These are phyloP conservation scores for Candida endomychidarum DNA, from an alignment of 805 yeast species.

Conservation along the genomic window DNA sequence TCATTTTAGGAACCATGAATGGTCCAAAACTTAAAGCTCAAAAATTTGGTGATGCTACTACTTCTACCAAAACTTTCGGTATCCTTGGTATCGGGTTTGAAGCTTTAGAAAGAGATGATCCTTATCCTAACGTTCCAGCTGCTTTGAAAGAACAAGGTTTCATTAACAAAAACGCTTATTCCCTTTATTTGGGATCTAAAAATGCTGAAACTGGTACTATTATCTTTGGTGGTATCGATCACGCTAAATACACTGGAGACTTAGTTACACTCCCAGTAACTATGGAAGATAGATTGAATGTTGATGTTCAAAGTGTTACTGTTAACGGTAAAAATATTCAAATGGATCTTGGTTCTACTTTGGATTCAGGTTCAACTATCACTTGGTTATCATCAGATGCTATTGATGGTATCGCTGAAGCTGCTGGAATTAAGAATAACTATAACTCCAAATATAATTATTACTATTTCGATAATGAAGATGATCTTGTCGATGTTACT, in stretches of 20 bases:
- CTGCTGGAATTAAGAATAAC: conserved; percentile 38
- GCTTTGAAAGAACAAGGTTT: conserved; percentile 32
- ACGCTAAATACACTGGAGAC: conserved; percentile 22
- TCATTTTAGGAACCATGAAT: conserved; percentile 8
- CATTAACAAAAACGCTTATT: conserved; percentile 35
- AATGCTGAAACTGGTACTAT: conserved; percentile 25
- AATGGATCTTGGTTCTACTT: conserved; percentile 6
- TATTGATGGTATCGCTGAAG: conserved; percentile 32
- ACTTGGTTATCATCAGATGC: conserved; percentile 40
- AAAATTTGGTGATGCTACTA: conserved; percentile 24
- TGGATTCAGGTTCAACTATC: conserved; percentile 38
- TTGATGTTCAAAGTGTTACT: conserved; percentile 42
- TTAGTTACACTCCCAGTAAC: conserved; percentile 23
- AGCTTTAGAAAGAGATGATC: conserved; percentile 12
- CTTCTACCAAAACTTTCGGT: conserved; percentile 12
- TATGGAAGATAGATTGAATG: conserved; percentile 36
- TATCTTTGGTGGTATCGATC: conserved; percentile 35
- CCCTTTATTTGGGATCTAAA: conserved; percentile 31
- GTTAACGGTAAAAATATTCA: conserved; percentile 14
- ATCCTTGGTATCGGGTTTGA: conserved; percentile 21
- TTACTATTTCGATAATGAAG: conserved; percentile 7
- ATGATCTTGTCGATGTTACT: conserved; percentile 3
- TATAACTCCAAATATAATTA: conserved; percentile 33
- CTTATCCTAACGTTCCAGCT: conserved; percentile 36
- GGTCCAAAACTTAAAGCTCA: conserved; percentile 3